phyloP scores from a whole-genome alignment of 768 basidiomycete genomes.

The Hygrophorus pudorinus region DNA sequence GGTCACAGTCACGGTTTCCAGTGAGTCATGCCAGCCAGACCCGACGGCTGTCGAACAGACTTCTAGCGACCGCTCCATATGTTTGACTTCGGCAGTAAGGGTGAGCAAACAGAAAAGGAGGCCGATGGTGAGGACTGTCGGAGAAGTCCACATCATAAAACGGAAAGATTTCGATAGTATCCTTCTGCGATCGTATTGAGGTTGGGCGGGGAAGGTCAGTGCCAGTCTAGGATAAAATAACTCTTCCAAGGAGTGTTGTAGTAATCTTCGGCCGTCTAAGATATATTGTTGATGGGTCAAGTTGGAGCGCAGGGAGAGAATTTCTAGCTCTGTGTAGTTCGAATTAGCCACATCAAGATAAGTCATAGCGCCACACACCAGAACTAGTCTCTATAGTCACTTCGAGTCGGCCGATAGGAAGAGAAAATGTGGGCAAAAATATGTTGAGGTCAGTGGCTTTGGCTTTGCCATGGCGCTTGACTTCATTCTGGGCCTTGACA shows the following conservation, averaged over 20 bases:
- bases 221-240: constrained; percentile 50
- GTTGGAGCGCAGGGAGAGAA: constrained; percentile 41
- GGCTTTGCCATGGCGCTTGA: constrained; percentile 16
- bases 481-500: constrained; percentile 27
- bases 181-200: constrained; percentile 6
- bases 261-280: constrained; percentile 33
- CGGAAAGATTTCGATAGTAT: constrained; percentile 12
- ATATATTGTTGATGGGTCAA: constrained; percentile 38
- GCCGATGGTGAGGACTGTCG: constrained; percentile 17
- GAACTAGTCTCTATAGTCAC: constrained; percentile 43
- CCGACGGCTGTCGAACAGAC: constrained; percentile 15
- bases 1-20: constrained; percentile 31
- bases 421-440: constrained; percentile 59
- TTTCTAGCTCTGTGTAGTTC: constrained; percentile 28
- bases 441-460: constrained; percentile 34
- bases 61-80: constrained; percentile 18
- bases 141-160: constrained; percentile 19
- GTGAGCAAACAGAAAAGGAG: constrained; percentile 14
- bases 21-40: constrained; percentile 11
- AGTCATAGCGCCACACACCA: constrained; percentile 31
- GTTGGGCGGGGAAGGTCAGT: constrained; percentile 22
- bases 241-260: constrained; percentile 47
- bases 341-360: constrained; percentile 6
- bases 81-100: constrained; percentile 19
- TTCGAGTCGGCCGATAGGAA: constrained; percentile 60